These are phyloP conservation scores for Colletotrichum eremochloae DNA, from an alignment of 2,329 filamentous ascomycete species.

Conservation along the genomic window DNA sequence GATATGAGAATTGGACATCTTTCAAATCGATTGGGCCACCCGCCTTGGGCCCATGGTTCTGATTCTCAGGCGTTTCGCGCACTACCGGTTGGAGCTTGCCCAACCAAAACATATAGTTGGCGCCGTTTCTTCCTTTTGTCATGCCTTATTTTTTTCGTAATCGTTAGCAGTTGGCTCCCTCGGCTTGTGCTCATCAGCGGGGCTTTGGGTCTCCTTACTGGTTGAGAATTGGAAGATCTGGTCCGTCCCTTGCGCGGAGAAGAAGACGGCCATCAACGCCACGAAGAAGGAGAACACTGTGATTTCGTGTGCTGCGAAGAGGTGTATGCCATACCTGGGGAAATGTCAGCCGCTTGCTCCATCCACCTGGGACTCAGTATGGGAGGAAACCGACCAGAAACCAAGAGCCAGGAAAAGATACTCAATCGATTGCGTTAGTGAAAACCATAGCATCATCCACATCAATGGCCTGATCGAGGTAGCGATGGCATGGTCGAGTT, in stretches of 20 bases:
- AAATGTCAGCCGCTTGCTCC: not conserved
- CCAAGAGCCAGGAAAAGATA: conserved; percentile 51
- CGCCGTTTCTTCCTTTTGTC: conserved; percentile 1
- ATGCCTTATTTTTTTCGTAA: not conserved
- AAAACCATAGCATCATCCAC: conserved; percentile 46
- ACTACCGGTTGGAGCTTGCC: not conserved
- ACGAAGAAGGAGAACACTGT: conserved; percentile 42
- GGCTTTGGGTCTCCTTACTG: not conserved
- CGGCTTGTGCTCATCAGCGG: not conserved
- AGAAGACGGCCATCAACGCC: conserved; percentile 51
- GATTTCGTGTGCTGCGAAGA: not conserved
- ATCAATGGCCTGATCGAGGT: conserved; percentile 18
- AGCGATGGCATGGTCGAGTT: conserved; percentile 46
- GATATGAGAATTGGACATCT: not conserved
- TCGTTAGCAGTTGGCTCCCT: not conserved
- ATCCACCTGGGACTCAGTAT: not conserved
- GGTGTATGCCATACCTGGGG: not conserved
- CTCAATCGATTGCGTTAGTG: conserved; percentile 48
- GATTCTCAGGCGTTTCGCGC: not conserved
- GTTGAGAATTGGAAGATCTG: conserved; percentile 26
- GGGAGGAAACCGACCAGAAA: conserved; percentile 50
- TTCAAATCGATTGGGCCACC: not conserved
- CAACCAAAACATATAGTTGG: conserved; percentile 10
- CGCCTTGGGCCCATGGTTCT: not conserved
- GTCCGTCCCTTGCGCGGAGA: conserved; percentile 38